phyloP scores from a whole-genome alignment of 2,329 filamentous ascomycete genomes.

The Fusarium mexicanum region DNA sequence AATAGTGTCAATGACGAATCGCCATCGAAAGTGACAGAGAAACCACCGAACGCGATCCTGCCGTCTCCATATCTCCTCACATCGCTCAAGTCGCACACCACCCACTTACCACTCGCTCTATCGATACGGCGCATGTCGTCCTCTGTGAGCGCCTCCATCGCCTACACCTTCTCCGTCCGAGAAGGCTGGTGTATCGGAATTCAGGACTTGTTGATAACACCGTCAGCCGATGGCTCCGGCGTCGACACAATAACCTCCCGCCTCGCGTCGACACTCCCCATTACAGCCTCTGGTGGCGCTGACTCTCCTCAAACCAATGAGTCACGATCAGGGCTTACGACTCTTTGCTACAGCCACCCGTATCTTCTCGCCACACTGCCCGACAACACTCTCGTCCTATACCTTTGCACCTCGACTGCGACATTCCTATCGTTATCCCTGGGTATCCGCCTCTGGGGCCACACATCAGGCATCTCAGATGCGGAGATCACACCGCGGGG shows the following conservation, averaged over 20 bases:
- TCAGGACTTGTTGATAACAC: constrained; percentile 80
- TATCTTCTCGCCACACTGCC: constrained; percentile 85
- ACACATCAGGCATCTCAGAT: constrained; percentile 88
- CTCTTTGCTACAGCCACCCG: constrained; percentile 78
- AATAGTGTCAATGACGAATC: neutral
- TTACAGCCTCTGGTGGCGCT: constrained; percentile 33
- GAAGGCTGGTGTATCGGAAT: constrained; percentile 90
- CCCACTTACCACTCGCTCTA: constrained; percentile 81
- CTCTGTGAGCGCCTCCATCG: constrained; percentile 81
- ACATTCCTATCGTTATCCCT: constrained; percentile 74
- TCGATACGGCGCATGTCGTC: constrained; percentile 75
- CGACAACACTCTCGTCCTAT: constrained; percentile 87
- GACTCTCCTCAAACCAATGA: constrained; percentile 5
- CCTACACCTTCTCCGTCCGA: constrained; percentile 82
- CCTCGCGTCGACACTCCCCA: constrained; percentile 50
- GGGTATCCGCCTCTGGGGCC: constrained; percentile 85
- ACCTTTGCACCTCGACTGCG: constrained; percentile 79
- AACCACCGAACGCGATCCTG: constrained; percentile 15
- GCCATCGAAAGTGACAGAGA: neutral
- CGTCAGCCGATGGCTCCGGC: constrained; percentile 38
- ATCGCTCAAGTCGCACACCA: constrained; percentile 82
- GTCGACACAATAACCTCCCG: constrained; percentile 49
- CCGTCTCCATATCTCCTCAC: constrained; percentile 66
- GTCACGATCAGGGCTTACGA: constrained; percentile 54
- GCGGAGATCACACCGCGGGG: constrained; percentile 86